Conservation (phyloP, 2,329 filamentous ascomycete species). For the Paecilomyces sp. region DNA sequence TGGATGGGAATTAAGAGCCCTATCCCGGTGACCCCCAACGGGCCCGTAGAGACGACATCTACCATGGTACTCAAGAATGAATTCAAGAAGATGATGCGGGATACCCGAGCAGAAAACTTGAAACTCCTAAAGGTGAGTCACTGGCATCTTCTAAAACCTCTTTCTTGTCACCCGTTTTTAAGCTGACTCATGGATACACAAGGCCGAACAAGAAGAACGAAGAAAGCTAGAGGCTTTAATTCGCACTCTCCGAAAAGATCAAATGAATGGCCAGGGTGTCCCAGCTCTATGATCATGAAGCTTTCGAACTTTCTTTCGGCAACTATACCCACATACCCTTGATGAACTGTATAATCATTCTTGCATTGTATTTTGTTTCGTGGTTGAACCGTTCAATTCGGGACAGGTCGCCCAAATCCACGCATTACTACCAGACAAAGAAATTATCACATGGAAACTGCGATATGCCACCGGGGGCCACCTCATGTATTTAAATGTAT, state of each 20-base stretch:
- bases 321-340: slow-evolving; percentile 7
- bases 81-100: slow-evolving; percentile 76
- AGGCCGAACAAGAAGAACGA: slow-evolving; percentile 67
- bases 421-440: background rate
- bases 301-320: slow-evolving; percentile 6
- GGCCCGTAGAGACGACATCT: slow-evolving; percentile 52
- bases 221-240: slow-evolving; percentile 59
- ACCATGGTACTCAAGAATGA: slow-evolving; percentile 64
- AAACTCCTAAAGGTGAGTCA: slow-evolving; percentile 57
- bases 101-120: slow-evolving; percentile 59
- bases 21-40: slow-evolving; percentile 29
- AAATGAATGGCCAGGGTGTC: slow-evolving; percentile 24
- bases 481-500: background rate
- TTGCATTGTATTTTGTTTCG: background rate
- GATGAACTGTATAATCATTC: slow-evolving; percentile 11
- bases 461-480: background rate
- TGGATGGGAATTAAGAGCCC: slow-evolving; percentile 57
- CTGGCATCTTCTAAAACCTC: background rate
- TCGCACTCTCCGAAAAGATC: slow-evolving; percentile 42
- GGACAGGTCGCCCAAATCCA: background rate
- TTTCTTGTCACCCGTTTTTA: background rate
- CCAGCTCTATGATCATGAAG: slow-evolving; percentile 28
- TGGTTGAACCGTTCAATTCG: background rate
- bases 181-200: slow-evolving; percentile 5
- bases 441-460: background rate